Base-by-base conservation (phyloP, 768 basidiomycete species). In the Lyophyllum decastes region DNA sequence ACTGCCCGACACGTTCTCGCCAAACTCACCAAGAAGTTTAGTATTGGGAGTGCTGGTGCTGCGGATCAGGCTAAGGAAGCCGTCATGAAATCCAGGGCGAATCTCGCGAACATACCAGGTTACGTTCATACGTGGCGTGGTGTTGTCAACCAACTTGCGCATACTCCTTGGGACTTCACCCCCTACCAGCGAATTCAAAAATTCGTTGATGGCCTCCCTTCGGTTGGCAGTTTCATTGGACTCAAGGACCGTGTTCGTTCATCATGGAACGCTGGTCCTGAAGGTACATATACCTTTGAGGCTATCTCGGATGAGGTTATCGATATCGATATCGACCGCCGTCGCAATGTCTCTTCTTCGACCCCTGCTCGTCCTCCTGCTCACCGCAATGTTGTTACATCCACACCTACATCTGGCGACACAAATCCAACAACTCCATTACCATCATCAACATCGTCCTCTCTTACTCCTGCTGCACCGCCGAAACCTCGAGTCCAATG, bases 141-240 rank as follows among this genome's bases (percentile, higher is more conserved):
- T 4, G 35, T 38, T 16, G 35, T 38, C 14, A 8, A 38, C 35
- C 35, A 38, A 16, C 35, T 38, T 4, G 35, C 35, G 7, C 9
- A 38, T 16, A 38, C 35, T 8, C 35, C 35, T 38, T 56, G 48
- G 48, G 49, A 50, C 14, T 56, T 56, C 16, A 30, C 40, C 1
- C 35, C 38, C 2, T 49, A 43, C 19, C 24, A 56, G 48, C 24
- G n/a, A 5, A 50, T 41, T 11, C 41, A 50, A 40, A 33, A 45
- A 14, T 56, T 56, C 34, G 55, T 56, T 21, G 27, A 56, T 44
- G 40, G 49, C 1, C 27, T 56, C 8, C 55, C 49, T 8, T 21
- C 25, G 3, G 8, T 16, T 24, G 7, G n/a, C 16, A n/a, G n/a
- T 2, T 56, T 9, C 9, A 17, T 22, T 2, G 22, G 26, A 11